These are phyloP conservation scores for Suhomyces kilbournensis DNA, from an alignment of 805 yeast genomes.

Conservation along the genomic window DNA sequence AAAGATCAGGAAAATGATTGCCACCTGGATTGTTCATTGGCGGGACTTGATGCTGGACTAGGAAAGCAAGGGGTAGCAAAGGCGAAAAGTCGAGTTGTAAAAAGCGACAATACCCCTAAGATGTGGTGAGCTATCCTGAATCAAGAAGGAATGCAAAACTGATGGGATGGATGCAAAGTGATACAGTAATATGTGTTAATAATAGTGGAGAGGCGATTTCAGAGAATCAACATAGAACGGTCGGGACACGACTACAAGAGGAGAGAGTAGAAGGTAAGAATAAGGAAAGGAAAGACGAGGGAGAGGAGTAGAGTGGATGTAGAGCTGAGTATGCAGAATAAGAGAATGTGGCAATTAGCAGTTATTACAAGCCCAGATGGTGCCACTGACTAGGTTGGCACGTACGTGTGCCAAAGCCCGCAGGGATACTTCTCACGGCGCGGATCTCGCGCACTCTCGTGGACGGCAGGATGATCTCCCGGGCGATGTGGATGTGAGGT, in stretches of 20 bases:
- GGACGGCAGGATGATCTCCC: background rate
- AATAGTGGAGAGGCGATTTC: background rate
- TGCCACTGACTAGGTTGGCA: background rate
- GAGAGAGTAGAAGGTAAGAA: background rate
- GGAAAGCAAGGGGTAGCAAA: background rate
- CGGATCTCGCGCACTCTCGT: background rate
- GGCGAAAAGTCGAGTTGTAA: background rate
- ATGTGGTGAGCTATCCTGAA: background rate
- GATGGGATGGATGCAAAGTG: background rate
- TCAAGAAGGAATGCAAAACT: background rate
- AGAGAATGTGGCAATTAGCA: background rate
- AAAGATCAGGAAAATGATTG: constrained; percentile 5
- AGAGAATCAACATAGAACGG: background rate
- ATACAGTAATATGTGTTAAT: background rate
- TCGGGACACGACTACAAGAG: background rate
- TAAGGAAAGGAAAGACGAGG: background rate
- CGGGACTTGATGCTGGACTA: background rate
- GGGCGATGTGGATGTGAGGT: background rate
- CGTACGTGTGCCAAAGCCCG: background rate
- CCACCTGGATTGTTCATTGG: constrained; percentile 3
- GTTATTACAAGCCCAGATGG: background rate
- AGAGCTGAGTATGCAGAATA: background rate
- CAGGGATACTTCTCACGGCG: background rate
- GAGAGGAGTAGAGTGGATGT: background rate
- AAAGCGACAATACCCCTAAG: background rate